phyloP scores from a whole-genome alignment of 768 basidiomycete species.

The Phaeotremella fagi region DNA sequence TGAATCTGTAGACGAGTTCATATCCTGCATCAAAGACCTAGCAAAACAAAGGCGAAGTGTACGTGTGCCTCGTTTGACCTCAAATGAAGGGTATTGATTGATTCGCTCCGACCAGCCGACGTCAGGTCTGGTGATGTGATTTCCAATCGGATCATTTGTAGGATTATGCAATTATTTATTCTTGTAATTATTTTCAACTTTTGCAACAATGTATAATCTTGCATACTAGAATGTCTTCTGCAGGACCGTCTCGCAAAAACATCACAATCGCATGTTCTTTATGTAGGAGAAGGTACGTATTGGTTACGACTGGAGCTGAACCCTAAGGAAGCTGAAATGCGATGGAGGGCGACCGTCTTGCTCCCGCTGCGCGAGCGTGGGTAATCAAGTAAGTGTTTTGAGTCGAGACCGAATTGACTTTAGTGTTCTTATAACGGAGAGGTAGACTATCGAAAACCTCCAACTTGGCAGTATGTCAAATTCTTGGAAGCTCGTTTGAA shows the following conservation, averaged over 20 bases:
- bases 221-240: too few relatives aligned
- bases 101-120: too few relatives aligned
- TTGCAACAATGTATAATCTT: too few relatives aligned
- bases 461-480: not conserved
- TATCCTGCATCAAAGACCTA: slow-evolving; percentile 63
- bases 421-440: not conserved
- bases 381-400: not conserved
- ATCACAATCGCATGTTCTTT: not conserved
- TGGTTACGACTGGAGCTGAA: not conserved
- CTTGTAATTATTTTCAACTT: too few relatives aligned
- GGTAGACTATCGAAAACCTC: not conserved
- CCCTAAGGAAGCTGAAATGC: not conserved
- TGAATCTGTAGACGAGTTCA: slow-evolving; percentile 72
- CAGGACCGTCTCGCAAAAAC: slow-evolving; percentile 11
- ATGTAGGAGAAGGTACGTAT: not conserved
- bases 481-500: not conserved
- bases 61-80: too few relatives aligned
- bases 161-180: too few relatives aligned
- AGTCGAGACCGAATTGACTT: not conserved
- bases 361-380: not conserved
- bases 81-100: too few relatives aligned
- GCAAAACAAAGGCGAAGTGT: too few relatives aligned
- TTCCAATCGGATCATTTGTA: too few relatives aligned
- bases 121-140: too few relatives aligned
- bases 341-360: not conserved